phyloP scores from a whole-genome alignment of 1,284 basidiomycete species.

The Malassezia obtusa region DNA sequence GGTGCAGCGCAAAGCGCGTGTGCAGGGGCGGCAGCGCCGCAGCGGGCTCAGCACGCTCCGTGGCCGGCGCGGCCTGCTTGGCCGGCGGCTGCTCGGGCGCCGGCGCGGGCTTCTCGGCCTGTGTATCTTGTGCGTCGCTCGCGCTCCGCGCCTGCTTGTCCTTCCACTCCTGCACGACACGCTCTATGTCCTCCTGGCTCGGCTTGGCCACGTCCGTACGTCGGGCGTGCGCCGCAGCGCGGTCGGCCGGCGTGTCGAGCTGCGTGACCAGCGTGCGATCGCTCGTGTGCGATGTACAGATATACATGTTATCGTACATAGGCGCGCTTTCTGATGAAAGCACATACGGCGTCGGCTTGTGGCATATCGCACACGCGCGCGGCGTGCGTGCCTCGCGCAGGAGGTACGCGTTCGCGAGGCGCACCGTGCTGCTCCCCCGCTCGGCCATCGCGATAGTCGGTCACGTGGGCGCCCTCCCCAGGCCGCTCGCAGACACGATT shows the following conservation, averaged over 20 bases:
- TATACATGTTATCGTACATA: slow-evolving; percentile 31
- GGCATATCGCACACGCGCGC: slow-evolving; percentile 30
- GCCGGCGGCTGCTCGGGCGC: no score
- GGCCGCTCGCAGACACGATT: background rate
- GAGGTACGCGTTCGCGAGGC: slow-evolving; percentile 24
- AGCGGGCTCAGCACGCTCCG: background rate
- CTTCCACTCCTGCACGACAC: slow-evolving; percentile 27
- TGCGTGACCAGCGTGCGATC: slow-evolving; percentile 20
- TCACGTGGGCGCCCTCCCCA: background rate
- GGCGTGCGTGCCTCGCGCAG: slow-evolving; percentile 31
- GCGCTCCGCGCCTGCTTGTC: background rate
- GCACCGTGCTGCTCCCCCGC: background rate
- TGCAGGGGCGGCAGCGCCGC: background rate
- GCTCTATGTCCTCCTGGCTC: slow-evolving; percentile 27
- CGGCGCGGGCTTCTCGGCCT: no score
- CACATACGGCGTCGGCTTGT: slow-evolving; percentile 26
- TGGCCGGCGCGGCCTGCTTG: no score
- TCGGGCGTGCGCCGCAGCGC: background rate
- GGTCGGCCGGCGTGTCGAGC: background rate
- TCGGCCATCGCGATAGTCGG: background rate
- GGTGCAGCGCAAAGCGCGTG: slow-evolving; percentile 28
- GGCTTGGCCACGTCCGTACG: background rate
- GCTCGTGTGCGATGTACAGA: slow-evolving; percentile 28
- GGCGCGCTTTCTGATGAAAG: slow-evolving; percentile 30
- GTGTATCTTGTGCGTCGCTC: background rate